Evolutionary conservation across 441 rosid genomes (phyloP).

Genomic region (Syzygium syzygioides): DNA sequence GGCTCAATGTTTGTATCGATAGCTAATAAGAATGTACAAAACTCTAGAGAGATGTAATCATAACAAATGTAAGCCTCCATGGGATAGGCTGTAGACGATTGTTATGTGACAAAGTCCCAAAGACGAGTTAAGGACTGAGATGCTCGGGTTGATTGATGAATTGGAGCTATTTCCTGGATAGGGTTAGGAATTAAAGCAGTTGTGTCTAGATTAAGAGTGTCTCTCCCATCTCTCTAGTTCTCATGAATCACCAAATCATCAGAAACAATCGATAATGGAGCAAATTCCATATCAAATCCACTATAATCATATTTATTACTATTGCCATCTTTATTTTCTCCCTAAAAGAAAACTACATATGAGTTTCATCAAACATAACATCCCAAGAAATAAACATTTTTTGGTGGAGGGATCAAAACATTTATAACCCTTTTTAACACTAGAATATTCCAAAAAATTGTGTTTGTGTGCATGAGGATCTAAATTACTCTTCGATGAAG

Average conservation of each 20-base stretch:
- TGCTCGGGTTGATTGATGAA: not conserved
- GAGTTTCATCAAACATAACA: too few species aligned
- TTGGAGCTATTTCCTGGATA: not conserved
- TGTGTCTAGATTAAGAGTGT: not conserved
- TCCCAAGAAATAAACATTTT: too few species aligned
- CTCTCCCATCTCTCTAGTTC: not conserved
- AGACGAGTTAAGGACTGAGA: not conserved
- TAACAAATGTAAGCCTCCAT: too few species aligned
- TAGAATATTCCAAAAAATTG: too few species aligned
- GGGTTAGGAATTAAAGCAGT: not conserved
- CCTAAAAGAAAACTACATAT: not conserved
- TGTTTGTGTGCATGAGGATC: not conserved
- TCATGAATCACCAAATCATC: not conserved
- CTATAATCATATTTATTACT: not conserved
- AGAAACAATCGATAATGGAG: not conserved
- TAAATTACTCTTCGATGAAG: not conserved
- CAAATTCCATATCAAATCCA: not conserved
- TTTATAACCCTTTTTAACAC: too few species aligned
- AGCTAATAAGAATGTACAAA: not conserved
- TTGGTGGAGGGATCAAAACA: too few species aligned
- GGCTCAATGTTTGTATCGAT: not conserved
- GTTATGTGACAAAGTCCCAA: too few species aligned
- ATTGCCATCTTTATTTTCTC: not conserved
- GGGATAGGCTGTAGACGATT: not conserved
- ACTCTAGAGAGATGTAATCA: too few species aligned